Base-by-base conservation (phyloP, 768 basidiomycete genomes). In the Leccinum olivaceopallidum region DNA sequence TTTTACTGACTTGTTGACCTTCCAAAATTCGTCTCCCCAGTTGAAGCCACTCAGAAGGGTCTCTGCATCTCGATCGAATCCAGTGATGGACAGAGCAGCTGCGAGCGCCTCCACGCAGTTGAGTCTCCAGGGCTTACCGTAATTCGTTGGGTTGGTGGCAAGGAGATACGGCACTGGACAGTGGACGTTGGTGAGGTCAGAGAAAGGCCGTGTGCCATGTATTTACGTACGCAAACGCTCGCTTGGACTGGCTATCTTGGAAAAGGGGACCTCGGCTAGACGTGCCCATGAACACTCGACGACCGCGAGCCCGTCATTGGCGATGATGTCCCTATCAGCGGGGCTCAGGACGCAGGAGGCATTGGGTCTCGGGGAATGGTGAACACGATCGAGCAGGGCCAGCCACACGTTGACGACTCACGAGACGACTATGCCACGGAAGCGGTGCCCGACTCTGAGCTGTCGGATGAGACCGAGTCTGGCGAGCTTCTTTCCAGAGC, bases 251-350 rank as follows among this genome's bases (percentile, higher is more conserved):
- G 90, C 83, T 63, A 98, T 96, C 77, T 98, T 98, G 55, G 81
- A 79, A 71, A 97, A 99, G 1, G 97, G 97, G 8, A 99, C 88
- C 59, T 98, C 97, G 51, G 93, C 93, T 8, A 98, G 75, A 22
- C 95, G 84, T 1, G 97, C 96, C 97, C 97, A 99, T 4, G 94
- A 96, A 72, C 96, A 98, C 71, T 99, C 97, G 2, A 99, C 93
- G n/a, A 99, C 97, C 1, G 96, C 97, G 6, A 98, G 76, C 0
- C 97, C 97, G 36, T 79, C 78, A 50, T 81, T 78, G 0, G 83
- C 77, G 9, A 98, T 79, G 59, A 95, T 85, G 5, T 89, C 87
- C n/a, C 85, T 83, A 69, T 99, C 97, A 1, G 88, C 82, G 1
- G 94, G 94, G 51, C 87, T 90, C 22, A 98, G 81, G 24, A 90